Evolutionary conservation across 1,284 basidiomycete genomes (phyloP).

Genomic region (Ustilago sp.): DNA sequence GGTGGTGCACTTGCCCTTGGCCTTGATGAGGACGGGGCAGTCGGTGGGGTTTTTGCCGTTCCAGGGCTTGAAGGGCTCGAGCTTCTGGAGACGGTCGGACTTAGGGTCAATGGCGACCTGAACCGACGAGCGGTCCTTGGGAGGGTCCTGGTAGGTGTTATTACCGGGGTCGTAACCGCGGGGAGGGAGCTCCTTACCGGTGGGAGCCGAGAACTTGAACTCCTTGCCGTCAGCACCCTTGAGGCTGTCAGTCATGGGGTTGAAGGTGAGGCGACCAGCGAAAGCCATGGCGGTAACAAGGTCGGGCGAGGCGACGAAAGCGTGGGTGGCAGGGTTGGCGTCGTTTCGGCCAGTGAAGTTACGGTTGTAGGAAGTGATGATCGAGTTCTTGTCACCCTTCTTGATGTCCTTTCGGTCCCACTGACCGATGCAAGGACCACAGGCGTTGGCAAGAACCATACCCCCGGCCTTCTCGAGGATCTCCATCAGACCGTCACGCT

Average conservation of each 20-base stretch:
- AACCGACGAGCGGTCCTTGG: conserved; percentile 84
- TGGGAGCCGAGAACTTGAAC: conserved; percentile 94
- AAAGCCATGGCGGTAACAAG: conserved; percentile 97
- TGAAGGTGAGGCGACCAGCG: conserved; percentile 93
- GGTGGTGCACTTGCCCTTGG: conserved; percentile 95
- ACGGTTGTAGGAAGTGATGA: conserved; percentile 99
- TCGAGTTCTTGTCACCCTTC: conserved; percentile 93
- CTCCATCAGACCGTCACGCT: conserved; percentile 91
- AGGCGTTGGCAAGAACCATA: conserved; percentile 96
- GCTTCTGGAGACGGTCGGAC: conserved; percentile 93
- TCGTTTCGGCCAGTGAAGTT: conserved; percentile 99
- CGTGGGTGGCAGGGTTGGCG: conserved; percentile 98
- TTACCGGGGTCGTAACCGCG: conserved; percentile 95
- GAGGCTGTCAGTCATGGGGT: conserved; percentile 92
- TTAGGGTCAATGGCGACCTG: conserved; percentile 87
- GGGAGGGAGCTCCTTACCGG: conserved; percentile 91
- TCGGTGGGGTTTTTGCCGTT: conserved; percentile 90
- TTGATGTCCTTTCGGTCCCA: conserved; percentile 97
- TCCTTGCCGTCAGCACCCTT: conserved; percentile 91
- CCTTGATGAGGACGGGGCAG: conserved; percentile 96
- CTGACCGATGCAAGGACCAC: conserved; percentile 98
- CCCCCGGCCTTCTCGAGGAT: conserved; percentile 89
- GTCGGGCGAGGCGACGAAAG: conserved; percentile 98
- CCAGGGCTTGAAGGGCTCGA: conserved; percentile 91
- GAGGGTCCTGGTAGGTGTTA: conserved; percentile 96